Conservation (phyloP, 2,329 filamentous ascomycete species). For the Exserohilum turcica region DNA sequence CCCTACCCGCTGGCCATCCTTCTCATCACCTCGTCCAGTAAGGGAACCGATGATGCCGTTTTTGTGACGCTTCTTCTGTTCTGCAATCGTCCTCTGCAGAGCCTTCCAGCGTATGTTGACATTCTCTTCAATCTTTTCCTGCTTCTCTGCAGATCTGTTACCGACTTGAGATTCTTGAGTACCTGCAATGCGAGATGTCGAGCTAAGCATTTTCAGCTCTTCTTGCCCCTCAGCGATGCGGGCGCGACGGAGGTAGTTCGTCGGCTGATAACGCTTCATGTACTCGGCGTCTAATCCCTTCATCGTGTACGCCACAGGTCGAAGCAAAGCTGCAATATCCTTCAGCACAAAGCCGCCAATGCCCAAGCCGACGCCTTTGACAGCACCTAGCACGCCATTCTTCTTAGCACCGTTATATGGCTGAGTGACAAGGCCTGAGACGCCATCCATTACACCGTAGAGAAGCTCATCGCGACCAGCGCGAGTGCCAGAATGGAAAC, state of each 20-base stretch:
- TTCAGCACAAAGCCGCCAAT: slow-evolving; percentile 68
- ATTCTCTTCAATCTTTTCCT: slow-evolving; percentile 40
- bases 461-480: slow-evolving; percentile 66
- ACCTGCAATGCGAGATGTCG: slow-evolving; percentile 9
- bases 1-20: slow-evolving; percentile 35
- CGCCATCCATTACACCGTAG: slow-evolving; percentile 68
- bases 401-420: slow-evolving; percentile 63
- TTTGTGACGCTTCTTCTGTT: slow-evolving; percentile 35
- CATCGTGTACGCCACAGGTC: slow-evolving; percentile 65
- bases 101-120: slow-evolving; percentile 32
- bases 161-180: slow-evolving; percentile 13
- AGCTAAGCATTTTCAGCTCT: slow-evolving; percentile 32
- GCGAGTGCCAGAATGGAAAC: slow-evolving; percentile 64
- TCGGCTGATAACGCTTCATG: slow-evolving; percentile 59
- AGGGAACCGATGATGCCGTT: slow-evolving; percentile 33
- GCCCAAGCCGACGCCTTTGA: slow-evolving; percentile 63
- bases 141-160: slow-evolving; percentile 19
- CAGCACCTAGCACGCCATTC: slow-evolving; percentile 60
- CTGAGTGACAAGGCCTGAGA: slow-evolving; percentile 66
- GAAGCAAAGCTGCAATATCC: slow-evolving; percentile 65
- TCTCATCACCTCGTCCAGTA: slow-evolving; percentile 30
- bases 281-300: slow-evolving; percentile 68
- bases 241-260: slow-evolving; percentile 60
- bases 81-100: slow-evolving; percentile 27
- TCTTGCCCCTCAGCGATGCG: slow-evolving; percentile 62